These are phyloP conservation scores for Rhodotorula sp. DNA, from an alignment of 1,284 basidiomycete genomes.

Conservation along the genomic window DNA sequence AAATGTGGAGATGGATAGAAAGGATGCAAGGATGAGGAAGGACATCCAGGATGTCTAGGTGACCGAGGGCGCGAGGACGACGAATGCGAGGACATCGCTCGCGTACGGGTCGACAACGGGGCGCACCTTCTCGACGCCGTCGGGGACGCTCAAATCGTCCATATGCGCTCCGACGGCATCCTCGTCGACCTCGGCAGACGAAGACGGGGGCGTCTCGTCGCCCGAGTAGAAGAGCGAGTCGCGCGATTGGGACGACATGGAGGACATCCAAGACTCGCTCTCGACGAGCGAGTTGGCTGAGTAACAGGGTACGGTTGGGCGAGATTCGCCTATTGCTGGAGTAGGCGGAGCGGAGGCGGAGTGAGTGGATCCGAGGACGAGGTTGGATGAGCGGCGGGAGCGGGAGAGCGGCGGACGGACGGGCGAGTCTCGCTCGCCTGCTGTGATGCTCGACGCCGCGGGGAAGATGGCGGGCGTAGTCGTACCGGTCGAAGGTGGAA, in stretches of 20 bases:
- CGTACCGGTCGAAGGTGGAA: not conserved
- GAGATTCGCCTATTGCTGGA: too few relatives aligned
- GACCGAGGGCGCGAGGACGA: too few relatives aligned
- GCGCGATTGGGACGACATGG: constrained; percentile 8
- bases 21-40: too few relatives aligned
- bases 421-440: not conserved
- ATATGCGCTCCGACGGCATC: not conserved
- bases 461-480: not conserved
- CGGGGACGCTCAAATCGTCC: too few relatives aligned
- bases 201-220: constrained; percentile 12
- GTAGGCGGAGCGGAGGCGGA: not conserved
- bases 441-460: constrained; percentile 12
- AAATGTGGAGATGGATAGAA: too few relatives aligned
- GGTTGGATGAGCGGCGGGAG: constrained; percentile 1
- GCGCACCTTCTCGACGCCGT: too few relatives aligned
- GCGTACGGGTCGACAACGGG: too few relatives aligned
- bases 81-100: too few relatives aligned
- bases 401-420: not conserved
- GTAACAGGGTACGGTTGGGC: not conserved
- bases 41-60: too few relatives aligned
- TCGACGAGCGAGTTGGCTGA: not conserved
- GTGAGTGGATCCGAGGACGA: not conserved
- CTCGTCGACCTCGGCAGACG: not conserved
- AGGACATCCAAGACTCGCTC: not conserved
- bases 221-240: constrained; percentile 10